These are phyloP conservation scores for Pilaira anomala DNA, from an alignment of 192 early-diverging fungal genomes.

Conservation along the genomic window DNA sequence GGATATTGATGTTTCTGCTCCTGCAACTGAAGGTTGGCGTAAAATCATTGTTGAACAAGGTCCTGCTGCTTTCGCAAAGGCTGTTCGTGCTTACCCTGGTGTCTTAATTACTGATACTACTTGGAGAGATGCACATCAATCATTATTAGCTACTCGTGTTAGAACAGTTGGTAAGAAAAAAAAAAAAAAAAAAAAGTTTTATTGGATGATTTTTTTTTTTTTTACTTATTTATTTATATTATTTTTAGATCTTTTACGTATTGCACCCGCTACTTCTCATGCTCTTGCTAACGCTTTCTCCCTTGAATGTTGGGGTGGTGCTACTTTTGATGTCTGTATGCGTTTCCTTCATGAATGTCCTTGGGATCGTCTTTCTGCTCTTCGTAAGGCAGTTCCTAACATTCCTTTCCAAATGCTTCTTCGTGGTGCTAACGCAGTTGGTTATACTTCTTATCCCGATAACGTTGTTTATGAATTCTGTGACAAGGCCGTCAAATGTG, in stretches of 20 bases:
- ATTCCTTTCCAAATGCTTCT: conserved; percentile 99
- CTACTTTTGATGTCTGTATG: conserved; percentile 96
- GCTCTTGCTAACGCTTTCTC: conserved; percentile 86
- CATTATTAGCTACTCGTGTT: conserved; percentile 91
- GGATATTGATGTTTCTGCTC: conserved; percentile 50
- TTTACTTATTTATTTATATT: neutral
- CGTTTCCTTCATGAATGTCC: conserved; percentile 96
- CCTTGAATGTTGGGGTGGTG: conserved; percentile 97
- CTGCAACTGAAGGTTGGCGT: conserved; percentile 81
- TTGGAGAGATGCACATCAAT: conserved; percentile 96
- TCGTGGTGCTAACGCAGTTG: conserved; percentile 96
- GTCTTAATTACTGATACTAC: conserved; percentile 96
- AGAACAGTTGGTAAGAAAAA: conserved; percentile 83
- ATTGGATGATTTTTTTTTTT: conserved; percentile 1
- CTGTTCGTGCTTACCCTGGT: conserved; percentile 83
- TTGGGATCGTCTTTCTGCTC: conserved; percentile 86
- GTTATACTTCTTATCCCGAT: conserved; percentile 96
- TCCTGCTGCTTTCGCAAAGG: conserved; percentile 87
- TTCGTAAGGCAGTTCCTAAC: conserved; percentile 89
- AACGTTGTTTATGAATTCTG: conserved; percentile 97
- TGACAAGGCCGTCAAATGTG: conserved; percentile 80
- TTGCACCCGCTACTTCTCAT: conserved; percentile 86
- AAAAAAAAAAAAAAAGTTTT: conserved; percentile 6
- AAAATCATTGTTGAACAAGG: conserved; percentile 82
- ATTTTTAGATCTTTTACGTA: conserved; percentile 57